A percentile compares a stretch with the other conserved stretches of the same genome.
phyloP scores from a whole-genome alignment of 306 rosid species.

The Mucuna pruriens region DNA sequence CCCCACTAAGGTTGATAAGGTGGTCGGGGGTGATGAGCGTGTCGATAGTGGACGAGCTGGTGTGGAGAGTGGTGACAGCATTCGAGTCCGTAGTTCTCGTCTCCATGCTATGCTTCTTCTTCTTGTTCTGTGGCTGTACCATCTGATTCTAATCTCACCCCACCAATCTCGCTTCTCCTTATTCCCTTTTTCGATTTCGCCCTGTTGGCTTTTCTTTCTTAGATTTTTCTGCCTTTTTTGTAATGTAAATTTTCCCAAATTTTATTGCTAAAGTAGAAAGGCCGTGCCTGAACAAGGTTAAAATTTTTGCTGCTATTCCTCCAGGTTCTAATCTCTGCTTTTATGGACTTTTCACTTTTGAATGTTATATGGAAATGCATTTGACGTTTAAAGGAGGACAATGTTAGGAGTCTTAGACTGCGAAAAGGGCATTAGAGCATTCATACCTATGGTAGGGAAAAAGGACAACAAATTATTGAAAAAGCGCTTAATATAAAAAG shows the following conservation, averaged over 20 bases:
- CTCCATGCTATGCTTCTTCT: conserved; percentile 87
- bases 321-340: too few relatives aligned
- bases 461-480: too few relatives aligned
- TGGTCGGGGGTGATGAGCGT: conserved; percentile 51
- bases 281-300: neutral
- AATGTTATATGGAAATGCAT: neutral
- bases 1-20: conserved; percentile 44
- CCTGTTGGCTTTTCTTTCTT: neutral
- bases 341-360: too few relatives aligned
- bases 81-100: conserved; percentile 76
- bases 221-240: neutral
- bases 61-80: conserved; percentile 79
- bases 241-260: neutral
- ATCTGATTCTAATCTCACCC: conserved; percentile 32
- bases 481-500: too few relatives aligned
- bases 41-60: conserved; percentile 68
- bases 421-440: too few relatives aligned
- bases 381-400: too few relatives aligned
- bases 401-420: too few relatives aligned
- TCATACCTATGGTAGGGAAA: too few relatives aligned
- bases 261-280: neutral
- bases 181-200: neutral
- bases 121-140: conserved; percentile 84
- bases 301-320: neutral
- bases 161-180: neutral